Evolutionary conservation across 2,329 filamentous ascomycete species (phyloP).

Genomic region (Geosmithia putterillii): DNA sequence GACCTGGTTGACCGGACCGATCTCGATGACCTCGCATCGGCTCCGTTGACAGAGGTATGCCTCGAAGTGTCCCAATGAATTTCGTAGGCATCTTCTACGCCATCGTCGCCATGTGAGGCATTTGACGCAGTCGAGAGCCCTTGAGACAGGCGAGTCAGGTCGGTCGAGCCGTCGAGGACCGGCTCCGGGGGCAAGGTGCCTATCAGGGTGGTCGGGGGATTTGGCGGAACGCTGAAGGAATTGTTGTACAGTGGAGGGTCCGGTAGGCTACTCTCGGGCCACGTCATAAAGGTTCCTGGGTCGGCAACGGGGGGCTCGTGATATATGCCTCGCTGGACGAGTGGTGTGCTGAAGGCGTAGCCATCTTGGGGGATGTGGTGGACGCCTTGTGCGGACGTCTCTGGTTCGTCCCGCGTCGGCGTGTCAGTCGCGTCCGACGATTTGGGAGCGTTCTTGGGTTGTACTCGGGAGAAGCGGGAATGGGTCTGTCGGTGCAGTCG

Average conservation of each 20-base stretch:
- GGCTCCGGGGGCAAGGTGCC: background rate
- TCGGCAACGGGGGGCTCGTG: background rate
- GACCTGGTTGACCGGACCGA: background rate
- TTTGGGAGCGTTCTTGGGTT: background rate
- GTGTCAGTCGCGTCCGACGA: background rate
- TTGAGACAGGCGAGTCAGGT: background rate
- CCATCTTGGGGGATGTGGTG: background rate
- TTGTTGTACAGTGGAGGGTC: background rate
- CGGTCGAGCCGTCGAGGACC: background rate
- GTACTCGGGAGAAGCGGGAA: background rate
- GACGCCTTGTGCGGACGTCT: background rate
- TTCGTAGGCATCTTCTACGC: background rate
- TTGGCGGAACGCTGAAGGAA: background rate
- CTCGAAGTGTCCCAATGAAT: background rate
- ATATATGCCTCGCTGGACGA: background rate
- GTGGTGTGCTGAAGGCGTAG: background rate
- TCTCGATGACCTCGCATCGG: background rate
- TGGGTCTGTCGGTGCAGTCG: background rate
- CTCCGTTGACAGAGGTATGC: background rate
- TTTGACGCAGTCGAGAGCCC: background rate
- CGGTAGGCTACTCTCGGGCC: background rate
- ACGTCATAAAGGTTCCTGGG: background rate
- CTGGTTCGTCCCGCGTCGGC: background rate
- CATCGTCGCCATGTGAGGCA: background rate
- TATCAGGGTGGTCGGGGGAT: background rate